A percentile compares a stretch with the other conserved stretches of the same genome.
These are phyloP conservation scores for Nicotiana undulata DNA, from an alignment of 257 asterid species.

Conservation along the genomic window DNA sequence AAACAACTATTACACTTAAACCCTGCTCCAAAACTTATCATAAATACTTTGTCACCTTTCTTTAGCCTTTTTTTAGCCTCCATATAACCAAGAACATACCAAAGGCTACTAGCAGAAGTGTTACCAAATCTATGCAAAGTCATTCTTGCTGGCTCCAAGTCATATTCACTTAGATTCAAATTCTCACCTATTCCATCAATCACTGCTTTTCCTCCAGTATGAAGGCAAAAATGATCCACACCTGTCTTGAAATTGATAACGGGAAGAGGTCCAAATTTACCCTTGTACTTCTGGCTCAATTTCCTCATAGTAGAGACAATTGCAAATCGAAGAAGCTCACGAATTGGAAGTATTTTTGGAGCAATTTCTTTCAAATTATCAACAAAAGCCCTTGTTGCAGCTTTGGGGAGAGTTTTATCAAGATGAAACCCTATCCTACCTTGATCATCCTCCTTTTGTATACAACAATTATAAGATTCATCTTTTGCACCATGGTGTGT, in stretches of 20 bases:
- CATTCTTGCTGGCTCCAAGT: constrained; percentile 89
- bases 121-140: constrained; percentile 82
- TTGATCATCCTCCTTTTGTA: constrained; percentile 53
- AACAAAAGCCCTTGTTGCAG: constrained; percentile 67
- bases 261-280: constrained; percentile 20
- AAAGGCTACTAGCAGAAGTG: constrained; percentile 82
- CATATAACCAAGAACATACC: constrained; percentile 95
- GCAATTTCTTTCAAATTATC: constrained; percentile 64
- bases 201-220: constrained; percentile 92
- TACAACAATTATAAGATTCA: constrained; percentile 59
- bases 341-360: constrained; percentile 49
- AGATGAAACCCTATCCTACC: constrained; percentile 58
- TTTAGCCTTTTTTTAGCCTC: constrained; percentile 67
- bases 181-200: constrained; percentile 59
- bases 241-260: constrained; percentile 55
- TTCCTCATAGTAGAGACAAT: constrained; percentile 11
- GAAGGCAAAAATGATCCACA: constrained; percentile 78
- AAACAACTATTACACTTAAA: constrained; percentile 82
- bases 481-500: too few species aligned
- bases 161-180: constrained; percentile 44
- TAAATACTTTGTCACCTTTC: constrained; percentile 60
- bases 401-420: constrained; percentile 58
- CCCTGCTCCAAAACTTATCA: constrained; percentile 92
- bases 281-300: constrained; percentile 5
- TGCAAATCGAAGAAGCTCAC: constrained; percentile 51